A percentile compares a stretch with the other conserved stretches of the same genome.
These are phyloP conservation scores for Paralagenidium karlingii DNA, from an alignment of 352 stramenopile species.

Conservation along the genomic window DNA sequence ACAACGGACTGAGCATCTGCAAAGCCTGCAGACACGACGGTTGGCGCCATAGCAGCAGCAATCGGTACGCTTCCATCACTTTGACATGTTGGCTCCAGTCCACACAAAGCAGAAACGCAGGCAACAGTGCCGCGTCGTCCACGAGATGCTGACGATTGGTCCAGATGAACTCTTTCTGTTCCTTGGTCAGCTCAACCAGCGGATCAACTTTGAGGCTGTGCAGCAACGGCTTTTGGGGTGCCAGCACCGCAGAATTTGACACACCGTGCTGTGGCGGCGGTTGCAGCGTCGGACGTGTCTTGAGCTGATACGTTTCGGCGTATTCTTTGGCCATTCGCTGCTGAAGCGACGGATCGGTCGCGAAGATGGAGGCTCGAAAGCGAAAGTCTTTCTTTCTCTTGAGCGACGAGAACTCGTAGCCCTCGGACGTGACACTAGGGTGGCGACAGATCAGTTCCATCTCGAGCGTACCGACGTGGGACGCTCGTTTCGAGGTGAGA, in stretches of 20 bases:
- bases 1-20: constrained; percentile 74
- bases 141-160: constrained; percentile 34
- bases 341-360: not conserved
- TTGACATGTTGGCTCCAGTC: constrained; percentile 69
- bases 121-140: constrained; percentile 61
- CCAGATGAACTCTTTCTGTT: constrained; percentile 66
- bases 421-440: constrained; percentile 41
- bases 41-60: constrained; percentile 65
- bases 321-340: too few species aligned
- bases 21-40: constrained; percentile 71
- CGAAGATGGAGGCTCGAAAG: constrained; percentile 70
- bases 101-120: constrained; percentile 76
- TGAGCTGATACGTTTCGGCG: too few species aligned
- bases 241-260: not conserved
- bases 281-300: not conserved
- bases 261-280: not conserved
- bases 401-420: constrained; percentile 15
- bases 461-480: constrained; percentile 22
- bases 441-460: too few species aligned
- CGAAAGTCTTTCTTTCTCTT: constrained; percentile 19
- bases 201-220: constrained; percentile 44
- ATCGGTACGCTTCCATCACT: constrained; percentile 67
- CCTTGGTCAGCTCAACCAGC: constrained; percentile 34
- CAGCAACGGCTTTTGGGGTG: constrained; percentile 20
- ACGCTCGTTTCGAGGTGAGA: constrained; percentile 5